A percentile compares a stretch with the other conserved stretches of the same genome.
phyloP scores from a whole-genome alignment of 495 filamentous ascomycete genomes.

The Extremus antarcticus region DNA sequence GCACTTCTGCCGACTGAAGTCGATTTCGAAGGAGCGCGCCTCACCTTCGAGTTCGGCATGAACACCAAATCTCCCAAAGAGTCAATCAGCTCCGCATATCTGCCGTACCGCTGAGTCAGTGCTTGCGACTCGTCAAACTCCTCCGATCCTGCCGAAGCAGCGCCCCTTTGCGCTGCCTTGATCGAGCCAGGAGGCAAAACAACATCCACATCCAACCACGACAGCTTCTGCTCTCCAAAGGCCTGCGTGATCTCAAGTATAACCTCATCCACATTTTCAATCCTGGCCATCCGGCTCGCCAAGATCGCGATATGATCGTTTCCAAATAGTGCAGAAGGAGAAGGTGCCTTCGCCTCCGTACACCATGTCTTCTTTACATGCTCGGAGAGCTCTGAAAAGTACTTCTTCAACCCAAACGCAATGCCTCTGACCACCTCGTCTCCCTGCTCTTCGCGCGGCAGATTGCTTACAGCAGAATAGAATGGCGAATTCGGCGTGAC shows the following conservation, averaged over 20 bases:
- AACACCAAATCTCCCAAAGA: conserved; percentile 74
- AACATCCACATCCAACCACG: conserved; percentile 80
- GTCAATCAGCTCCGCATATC: conserved; percentile 61
- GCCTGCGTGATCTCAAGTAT: conserved; percentile 57
- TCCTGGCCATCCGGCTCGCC: conserved; percentile 66
- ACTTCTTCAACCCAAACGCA: conserved; percentile 84
- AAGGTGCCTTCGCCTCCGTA: conserved; percentile 38
- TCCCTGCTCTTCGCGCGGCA: conserved; percentile 89
- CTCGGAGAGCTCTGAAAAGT: conserved; percentile 78
- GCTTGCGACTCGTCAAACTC: conserved; percentile 43
- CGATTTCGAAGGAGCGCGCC: conserved; percentile 76
- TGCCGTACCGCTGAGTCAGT: conserved; percentile 60
- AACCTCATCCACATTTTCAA: conserved; percentile 64
- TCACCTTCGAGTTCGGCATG: conserved; percentile 75
- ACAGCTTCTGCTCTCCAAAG: conserved; percentile 64
- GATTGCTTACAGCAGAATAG: conserved; percentile 78
- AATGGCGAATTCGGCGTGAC: conserved; percentile 91
- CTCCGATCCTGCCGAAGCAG: conserved; percentile 26
- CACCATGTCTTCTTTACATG: conserved; percentile 51
- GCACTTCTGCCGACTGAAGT: conserved; percentile 63
- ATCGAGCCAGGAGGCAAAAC: conserved; percentile 70
- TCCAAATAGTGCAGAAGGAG: conserved; percentile 61
- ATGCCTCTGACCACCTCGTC: conserved; percentile 82
- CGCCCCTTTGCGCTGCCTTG: conserved; percentile 38
- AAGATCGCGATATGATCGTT: conserved; percentile 89